Conservation (phyloP, 139 green algal genomes). For the Spirogloea muscicola region DNA sequence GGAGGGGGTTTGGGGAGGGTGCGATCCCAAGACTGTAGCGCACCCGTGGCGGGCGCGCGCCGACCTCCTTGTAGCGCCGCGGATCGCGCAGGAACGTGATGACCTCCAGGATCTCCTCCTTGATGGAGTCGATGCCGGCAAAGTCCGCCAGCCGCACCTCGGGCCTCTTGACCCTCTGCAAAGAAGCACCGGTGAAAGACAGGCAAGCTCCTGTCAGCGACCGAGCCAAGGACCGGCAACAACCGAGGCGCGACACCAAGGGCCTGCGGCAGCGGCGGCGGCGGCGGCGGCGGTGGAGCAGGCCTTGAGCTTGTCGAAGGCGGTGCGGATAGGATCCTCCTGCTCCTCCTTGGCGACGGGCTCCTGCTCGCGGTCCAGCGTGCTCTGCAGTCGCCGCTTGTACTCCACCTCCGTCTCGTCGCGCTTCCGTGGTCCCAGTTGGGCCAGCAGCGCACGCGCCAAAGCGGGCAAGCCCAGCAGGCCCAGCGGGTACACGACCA, state of each 20-base stretch:
- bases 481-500: conserved; percentile 9
- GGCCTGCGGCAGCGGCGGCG: too few relatives aligned
- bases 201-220: too few relatives aligned
- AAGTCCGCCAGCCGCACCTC: conserved; percentile 18
- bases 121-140: conserved; percentile 24
- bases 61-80: conserved; percentile 20
- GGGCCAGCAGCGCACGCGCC: neutral
- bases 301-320: conserved; percentile 13
- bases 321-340: neutral
- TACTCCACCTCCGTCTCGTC: conserved; percentile 23
- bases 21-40: too few relatives aligned
- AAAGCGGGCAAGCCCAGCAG: neutral
- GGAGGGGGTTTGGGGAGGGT: too few relatives aligned
- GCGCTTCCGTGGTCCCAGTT: neutral
- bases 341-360: conserved; percentile 19
- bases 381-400: conserved; percentile 11
- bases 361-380: neutral
- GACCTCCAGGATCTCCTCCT: conserved; percentile 24
- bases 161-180: conserved; percentile 21
- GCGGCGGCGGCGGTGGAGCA: too few relatives aligned
- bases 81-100: conserved; percentile 35
- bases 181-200: too few relatives aligned
- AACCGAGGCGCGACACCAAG: too few relatives aligned
- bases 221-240: too few relatives aligned
- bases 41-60: conserved; percentile 27